Evolutionary conservation across 805 yeast species (phyloP).

Genomic region (Torulaspora gathmanii): DNA sequence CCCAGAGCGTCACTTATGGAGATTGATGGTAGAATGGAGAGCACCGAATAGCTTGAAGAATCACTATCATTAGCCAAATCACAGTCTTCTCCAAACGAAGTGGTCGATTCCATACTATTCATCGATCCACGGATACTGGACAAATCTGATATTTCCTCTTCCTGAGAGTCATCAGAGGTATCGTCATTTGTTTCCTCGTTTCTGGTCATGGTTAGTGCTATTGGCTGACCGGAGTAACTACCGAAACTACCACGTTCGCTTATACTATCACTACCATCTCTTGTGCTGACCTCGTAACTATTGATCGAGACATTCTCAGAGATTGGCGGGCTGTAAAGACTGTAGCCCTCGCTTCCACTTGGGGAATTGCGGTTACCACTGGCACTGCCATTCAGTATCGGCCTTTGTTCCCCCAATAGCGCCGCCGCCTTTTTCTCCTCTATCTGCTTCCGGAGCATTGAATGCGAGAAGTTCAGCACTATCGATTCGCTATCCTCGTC

Average conservation of each 20-base stretch:
- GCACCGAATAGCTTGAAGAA: slow-evolving; percentile 17
- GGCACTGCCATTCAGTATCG: too few species aligned
- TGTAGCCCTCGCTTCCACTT: not conserved
- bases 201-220: slow-evolving; percentile 17
- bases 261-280: slow-evolving; percentile 2
- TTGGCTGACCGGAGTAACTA: slow-evolving; percentile 16
- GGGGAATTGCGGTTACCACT: too few species aligned
- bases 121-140: slow-evolving; percentile 20
- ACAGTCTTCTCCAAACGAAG: slow-evolving; percentile 9
- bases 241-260: slow-evolving; percentile 13
- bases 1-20: slow-evolving; percentile 31
- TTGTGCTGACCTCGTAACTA: slow-evolving; percentile 17
- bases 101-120: slow-evolving; percentile 11
- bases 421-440: slow-evolving; percentile 3
- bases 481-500: slow-evolving; percentile 21
- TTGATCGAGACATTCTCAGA: slow-evolving; percentile 28
- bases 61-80: slow-evolving; percentile 2
- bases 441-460: slow-evolving; percentile 5
- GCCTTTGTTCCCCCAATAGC: not conserved
- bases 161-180: slow-evolving; percentile 4
- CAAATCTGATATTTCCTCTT: slow-evolving; percentile 13
- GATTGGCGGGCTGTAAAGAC: slow-evolving; percentile 15
- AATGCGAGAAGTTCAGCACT: slow-evolving; percentile 23
- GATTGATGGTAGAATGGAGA: slow-evolving; percentile 32
- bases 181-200: slow-evolving; percentile 8